Conservation (phyloP, 2,329 filamentous ascomycete species). For the Colletotrichum cuscutae region DNA sequence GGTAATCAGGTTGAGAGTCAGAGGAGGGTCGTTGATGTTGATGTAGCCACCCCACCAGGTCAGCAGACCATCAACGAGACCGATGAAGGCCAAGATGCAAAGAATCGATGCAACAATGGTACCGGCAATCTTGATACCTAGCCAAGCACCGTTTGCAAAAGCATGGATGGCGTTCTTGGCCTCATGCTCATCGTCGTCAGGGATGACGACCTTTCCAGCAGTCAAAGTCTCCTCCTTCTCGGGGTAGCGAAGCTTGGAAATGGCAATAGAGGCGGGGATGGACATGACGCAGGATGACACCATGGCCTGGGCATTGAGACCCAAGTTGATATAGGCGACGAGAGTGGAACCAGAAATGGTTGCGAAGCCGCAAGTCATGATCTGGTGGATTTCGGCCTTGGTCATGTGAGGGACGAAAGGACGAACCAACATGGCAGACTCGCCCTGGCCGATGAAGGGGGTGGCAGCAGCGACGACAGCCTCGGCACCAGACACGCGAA, state of each 20-base stretch:
- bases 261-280: constrained; percentile 88
- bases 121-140: constrained; percentile 86
- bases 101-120: constrained; percentile 85
- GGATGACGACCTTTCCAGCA: constrained; percentile 81
- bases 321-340: constrained; percentile 85
- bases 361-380: constrained; percentile 93
- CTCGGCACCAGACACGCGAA: constrained; percentile 89
- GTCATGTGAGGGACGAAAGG: constrained; percentile 90
- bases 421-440: constrained; percentile 91
- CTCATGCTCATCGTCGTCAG: constrained; percentile 79
- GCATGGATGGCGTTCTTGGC: constrained; percentile 86
- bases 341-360: constrained; percentile 91
- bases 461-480: constrained; percentile 94
- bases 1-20: constrained; percentile 80
- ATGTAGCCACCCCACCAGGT: constrained; percentile 88
- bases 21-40: constrained; percentile 74
- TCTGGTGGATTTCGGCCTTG: constrained; percentile 87
- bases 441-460: constrained; percentile 93
- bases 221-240: constrained; percentile 90
- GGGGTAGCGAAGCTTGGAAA: constrained; percentile 90
- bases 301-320: constrained; percentile 84
- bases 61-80: constrained; percentile 78
- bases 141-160: constrained; percentile 85
- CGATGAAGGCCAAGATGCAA: constrained; percentile 83
- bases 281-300: constrained; percentile 96